These are phyloP conservation scores for Sporothrix inflata DNA, from an alignment of 2,329 filamentous ascomycete genomes.

Conservation along the genomic window DNA sequence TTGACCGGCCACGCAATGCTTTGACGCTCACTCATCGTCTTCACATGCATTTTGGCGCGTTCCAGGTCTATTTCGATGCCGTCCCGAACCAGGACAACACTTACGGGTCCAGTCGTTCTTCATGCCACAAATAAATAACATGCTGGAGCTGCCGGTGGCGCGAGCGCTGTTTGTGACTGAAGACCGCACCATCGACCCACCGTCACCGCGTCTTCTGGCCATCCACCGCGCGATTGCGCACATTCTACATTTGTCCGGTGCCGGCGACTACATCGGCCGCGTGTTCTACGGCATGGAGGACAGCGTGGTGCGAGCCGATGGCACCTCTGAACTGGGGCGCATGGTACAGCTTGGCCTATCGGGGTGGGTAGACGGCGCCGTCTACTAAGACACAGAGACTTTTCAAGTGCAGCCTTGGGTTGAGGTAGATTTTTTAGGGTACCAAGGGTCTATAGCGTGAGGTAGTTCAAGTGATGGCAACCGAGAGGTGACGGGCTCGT, in stretches of 20 bases:
- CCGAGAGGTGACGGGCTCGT: too few relatives aligned
- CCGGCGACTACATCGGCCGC: constrained; percentile 20
- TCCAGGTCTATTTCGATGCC: constrained; percentile 41
- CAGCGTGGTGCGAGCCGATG: not conserved
- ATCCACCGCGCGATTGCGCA: constrained; percentile 26
- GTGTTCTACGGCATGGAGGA: constrained; percentile 14
- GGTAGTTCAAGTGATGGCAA: too few relatives aligned
- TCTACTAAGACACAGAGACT: too few relatives aligned
- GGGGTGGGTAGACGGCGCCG: too few relatives aligned
- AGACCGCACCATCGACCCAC: constrained; percentile 20
- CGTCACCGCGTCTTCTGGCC: constrained; percentile 24
- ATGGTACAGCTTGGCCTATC: too few relatives aligned
- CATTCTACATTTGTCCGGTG: constrained; percentile 25
- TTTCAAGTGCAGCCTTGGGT: too few relatives aligned
- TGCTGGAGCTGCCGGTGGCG: not conserved
- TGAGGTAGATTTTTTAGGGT: too few relatives aligned
- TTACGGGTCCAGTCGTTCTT: constrained; percentile 38
- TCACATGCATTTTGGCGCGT: constrained; percentile 41
- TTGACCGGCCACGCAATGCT: constrained; percentile 47
- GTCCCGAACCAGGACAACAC: constrained; percentile 36
- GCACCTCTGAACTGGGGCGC: constrained; percentile 12
- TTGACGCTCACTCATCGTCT: constrained; percentile 40
- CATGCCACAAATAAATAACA: not conserved
- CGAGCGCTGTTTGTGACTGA: constrained; percentile 16
- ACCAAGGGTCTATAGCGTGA: too few relatives aligned